phyloP scores from a whole-genome alignment of 129 eudicot species.

The Pseudognaphalium luteoalbum region DNA sequence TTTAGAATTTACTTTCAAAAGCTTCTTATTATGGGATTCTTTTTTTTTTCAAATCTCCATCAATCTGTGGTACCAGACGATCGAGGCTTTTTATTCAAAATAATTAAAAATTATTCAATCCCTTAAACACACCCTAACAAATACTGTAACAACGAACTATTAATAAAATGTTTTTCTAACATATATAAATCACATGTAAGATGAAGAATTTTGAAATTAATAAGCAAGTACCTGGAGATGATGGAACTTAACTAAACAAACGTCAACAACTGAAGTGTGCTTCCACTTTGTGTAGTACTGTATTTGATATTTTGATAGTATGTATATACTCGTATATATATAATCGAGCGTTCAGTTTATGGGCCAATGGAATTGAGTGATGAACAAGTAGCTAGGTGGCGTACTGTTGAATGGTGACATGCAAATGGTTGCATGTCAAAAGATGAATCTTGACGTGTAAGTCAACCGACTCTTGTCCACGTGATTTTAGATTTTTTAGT shows the following conservation, averaged over 20 bases:
- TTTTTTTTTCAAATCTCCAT: too few species aligned
- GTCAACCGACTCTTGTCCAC: not conserved
- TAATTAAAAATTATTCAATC: too few species aligned
- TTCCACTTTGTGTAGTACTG: not conserved
- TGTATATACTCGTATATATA: not conserved
- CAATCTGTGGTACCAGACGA: too few species aligned
- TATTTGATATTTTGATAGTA: not conserved
- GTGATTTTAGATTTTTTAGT: not conserved
- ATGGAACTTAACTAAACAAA: not conserved
- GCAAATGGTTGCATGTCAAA: not conserved
- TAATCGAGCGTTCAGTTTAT: too few species aligned
- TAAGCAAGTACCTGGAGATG: not conserved
- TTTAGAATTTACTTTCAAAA: too few species aligned
- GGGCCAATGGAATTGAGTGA: not conserved
- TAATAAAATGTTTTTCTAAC: not conserved
- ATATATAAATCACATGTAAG: not conserved
- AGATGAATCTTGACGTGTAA: not conserved
- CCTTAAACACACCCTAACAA: too few species aligned
- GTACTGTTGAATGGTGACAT: not conserved
- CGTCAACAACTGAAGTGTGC: not conserved
- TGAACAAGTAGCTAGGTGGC: not conserved
- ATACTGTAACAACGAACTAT: not conserved
- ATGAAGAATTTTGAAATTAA: not conserved
- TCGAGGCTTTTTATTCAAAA: too few species aligned
- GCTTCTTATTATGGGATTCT: too few species aligned